A percentile compares a stretch with the other conserved stretches of the same genome.
These are phyloP conservation scores for Suillus brevipes DNA, from an alignment of 768 basidiomycete genomes.

Conservation along the genomic window DNA sequence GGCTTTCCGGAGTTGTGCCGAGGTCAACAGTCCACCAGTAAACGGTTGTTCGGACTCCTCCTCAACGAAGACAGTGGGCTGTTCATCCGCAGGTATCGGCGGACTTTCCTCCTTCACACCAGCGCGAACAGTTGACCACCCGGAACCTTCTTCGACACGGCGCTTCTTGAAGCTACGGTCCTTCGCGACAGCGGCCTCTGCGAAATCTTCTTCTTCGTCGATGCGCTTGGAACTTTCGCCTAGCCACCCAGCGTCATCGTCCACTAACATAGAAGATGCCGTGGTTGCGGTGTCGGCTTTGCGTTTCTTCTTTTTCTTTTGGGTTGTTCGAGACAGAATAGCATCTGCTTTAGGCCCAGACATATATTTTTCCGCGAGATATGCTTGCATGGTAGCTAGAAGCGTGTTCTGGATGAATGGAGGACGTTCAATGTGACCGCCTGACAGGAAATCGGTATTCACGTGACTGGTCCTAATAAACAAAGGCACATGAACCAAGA, in stretches of 20 bases:
- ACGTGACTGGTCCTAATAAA: background rate
- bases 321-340: slow-evolving; percentile 68
- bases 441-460: no score
- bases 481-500: background rate
- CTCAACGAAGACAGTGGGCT: slow-evolving; percentile 61
- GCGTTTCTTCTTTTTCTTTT: slow-evolving; percentile 70
- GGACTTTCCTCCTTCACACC: slow-evolving; percentile 49
- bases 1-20: slow-evolving; percentile 70
- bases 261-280: slow-evolving; percentile 43
- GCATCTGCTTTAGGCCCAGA: slow-evolving; percentile 95
- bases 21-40: slow-evolving; percentile 76
- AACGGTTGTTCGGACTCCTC: slow-evolving; percentile 43
- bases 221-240: slow-evolving; percentile 46
- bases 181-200: slow-evolving; percentile 66
- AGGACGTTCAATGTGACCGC: background rate
- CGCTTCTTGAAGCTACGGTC: slow-evolving; percentile 84
- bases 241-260: slow-evolving; percentile 76
- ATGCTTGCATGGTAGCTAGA: slow-evolving; percentile 59
- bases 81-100: slow-evolving; percentile 62
- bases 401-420: background rate
- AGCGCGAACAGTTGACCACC: slow-evolving; percentile 70
- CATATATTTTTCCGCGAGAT: slow-evolving; percentile 93
- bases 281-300: slow-evolving; percentile 41
- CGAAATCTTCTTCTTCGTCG: slow-evolving; percentile 56
- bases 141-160: slow-evolving; percentile 51